A percentile compares a stretch with the other conserved stretches of the same genome.
phyloP scores from a whole-genome alignment of 169 alveolate species.

The Plasmodium yoelii region DNA sequence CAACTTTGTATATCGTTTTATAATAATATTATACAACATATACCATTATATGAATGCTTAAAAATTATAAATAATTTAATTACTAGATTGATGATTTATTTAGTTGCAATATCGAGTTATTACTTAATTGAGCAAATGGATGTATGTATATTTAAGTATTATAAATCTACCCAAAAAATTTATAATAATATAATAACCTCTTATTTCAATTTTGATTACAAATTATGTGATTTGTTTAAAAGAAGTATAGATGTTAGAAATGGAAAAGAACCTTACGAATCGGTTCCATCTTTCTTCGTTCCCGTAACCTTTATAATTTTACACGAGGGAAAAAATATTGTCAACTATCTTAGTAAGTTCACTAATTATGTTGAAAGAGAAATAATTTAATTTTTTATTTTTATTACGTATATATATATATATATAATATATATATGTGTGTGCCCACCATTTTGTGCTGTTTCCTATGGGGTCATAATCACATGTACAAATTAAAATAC shows the following conservation, averaged over 20 bases:
- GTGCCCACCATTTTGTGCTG: neutral
- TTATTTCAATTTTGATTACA: slow-evolving; percentile 36
- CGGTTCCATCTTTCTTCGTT: slow-evolving; percentile 46
- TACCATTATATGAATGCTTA: slow-evolving; percentile 40
- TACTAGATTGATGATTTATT: slow-evolving; percentile 36
- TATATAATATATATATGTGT: neutral
- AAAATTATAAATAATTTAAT: slow-evolving; percentile 49
- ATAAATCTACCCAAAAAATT: slow-evolving; percentile 43
- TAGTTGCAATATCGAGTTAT: slow-evolving; percentile 40
- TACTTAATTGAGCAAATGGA: slow-evolving; percentile 45
- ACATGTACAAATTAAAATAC: too few relatives aligned
- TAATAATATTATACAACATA: slow-evolving; percentile 19
- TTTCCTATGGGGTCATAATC: too few relatives aligned
- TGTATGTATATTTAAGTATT: slow-evolving; percentile 40
- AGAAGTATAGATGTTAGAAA: slow-evolving; percentile 33
- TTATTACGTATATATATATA: neutral
- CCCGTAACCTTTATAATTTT: slow-evolving; percentile 46
- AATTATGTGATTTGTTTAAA: slow-evolving; percentile 36
- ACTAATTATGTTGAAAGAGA: neutral
- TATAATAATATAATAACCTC: neutral
- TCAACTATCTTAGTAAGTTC: slow-evolving; percentile 28
- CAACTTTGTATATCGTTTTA: slow-evolving; percentile 41
- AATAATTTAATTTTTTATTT: neutral
- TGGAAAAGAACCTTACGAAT: slow-evolving; percentile 30
- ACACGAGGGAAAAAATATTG: slow-evolving; percentile 51